phyloP scores from a whole-genome alignment of 1,139 yeast species.

The Scheffersomyces quercinus region DNA sequence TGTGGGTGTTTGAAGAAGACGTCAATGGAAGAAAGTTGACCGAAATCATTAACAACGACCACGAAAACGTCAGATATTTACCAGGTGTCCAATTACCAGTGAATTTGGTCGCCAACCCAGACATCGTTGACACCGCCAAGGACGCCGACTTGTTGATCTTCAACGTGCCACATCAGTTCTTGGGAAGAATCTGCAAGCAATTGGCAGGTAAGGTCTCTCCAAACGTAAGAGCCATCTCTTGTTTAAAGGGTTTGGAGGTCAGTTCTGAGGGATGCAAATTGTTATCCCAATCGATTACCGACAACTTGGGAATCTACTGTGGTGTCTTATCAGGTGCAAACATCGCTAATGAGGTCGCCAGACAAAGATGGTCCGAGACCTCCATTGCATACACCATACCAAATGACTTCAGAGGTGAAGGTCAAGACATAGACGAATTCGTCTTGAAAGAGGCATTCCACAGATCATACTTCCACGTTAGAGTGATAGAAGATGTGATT shows the following conservation, averaged over 20 bases:
- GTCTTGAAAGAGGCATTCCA: slow-evolving; percentile 80
- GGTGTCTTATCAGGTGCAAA: slow-evolving; percentile 96
- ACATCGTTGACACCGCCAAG: slow-evolving; percentile 65
- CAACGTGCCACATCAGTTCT: slow-evolving; percentile 93
- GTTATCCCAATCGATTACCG: slow-evolving; percentile 71
- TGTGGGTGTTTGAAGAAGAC: slow-evolving; percentile 94
- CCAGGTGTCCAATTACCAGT: slow-evolving; percentile 79
- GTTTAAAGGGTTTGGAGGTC: slow-evolving; percentile 91
- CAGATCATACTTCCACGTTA: slow-evolving; percentile 93
- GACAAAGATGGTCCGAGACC: slow-evolving; percentile 91
- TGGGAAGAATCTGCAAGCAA: slow-evolving; percentile 70
- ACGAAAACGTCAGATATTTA: slow-evolving; percentile 86
- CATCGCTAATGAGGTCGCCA: slow-evolving; percentile 92
- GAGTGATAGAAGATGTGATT: slow-evolving; percentile 84
- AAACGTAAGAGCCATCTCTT: slow-evolving; percentile 80
- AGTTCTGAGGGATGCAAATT: slow-evolving; percentile 76
- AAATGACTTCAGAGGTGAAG: slow-evolving; percentile 66
- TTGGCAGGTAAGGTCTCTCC: slow-evolving; percentile 72
- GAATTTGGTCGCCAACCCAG: slow-evolving; percentile 84
- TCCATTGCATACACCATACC: slow-evolving; percentile 86
- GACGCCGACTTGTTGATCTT: slow-evolving; percentile 83
- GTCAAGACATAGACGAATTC: slow-evolving; percentile 69
- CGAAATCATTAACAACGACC: slow-evolving; percentile 80
- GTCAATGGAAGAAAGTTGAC: slow-evolving; percentile 73
- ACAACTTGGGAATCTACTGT: slow-evolving; percentile 79